Base-by-base conservation (phyloP, 2,329 filamentous ascomycete genomes). In the Fonsecaea pedrosoi region DNA sequence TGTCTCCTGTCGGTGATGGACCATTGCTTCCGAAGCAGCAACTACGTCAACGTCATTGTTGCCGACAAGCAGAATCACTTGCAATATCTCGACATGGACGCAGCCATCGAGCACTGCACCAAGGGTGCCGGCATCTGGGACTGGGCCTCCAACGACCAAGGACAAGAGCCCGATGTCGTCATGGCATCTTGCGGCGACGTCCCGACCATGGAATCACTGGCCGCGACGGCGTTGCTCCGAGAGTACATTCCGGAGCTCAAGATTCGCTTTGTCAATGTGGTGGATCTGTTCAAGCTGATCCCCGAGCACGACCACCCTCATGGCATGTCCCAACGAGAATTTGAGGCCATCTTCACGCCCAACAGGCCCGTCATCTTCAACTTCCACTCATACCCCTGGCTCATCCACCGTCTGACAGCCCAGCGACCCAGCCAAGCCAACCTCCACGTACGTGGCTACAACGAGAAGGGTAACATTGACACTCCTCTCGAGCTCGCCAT, bases 381-480 rank as follows among this genome's bases (percentile, higher is more conserved):
- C 81, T 94, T 93, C 86, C 91, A 94, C 81, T 90, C 87, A 37
- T 93, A 94, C 80, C 90, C 91, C 8, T 93, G 89, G 89, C 83
- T 94, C 73, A 86, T 94, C 60, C 90, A 93, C 80, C 85, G 90
- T 59, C 79, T 94, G 72, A 90, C 90, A 0, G 93, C 92, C 80
- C 90, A 90, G 80, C 87, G 90, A 0, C 88, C 87, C 1, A 90
- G 90, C 4, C 86, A 85, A 76, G 76, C 83, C 54, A 88, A 91
- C 77, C 78, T 93, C 69, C 87, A 91, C 73, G 91, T 94, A n/a
- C 84, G 88, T 37, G 91, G 91, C 1, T 94, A 93, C 82, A 88
- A 86, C 74, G 90, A 94, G 82, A 93, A 94, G 84, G 91, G 91
- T 55, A 94, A 93, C 77, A 93, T 93, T 72, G 90, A 94, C 76